Evolutionary conservation across 768 basidiomycete genomes (phyloP).

Genomic region (Suillus subaureus): DNA sequence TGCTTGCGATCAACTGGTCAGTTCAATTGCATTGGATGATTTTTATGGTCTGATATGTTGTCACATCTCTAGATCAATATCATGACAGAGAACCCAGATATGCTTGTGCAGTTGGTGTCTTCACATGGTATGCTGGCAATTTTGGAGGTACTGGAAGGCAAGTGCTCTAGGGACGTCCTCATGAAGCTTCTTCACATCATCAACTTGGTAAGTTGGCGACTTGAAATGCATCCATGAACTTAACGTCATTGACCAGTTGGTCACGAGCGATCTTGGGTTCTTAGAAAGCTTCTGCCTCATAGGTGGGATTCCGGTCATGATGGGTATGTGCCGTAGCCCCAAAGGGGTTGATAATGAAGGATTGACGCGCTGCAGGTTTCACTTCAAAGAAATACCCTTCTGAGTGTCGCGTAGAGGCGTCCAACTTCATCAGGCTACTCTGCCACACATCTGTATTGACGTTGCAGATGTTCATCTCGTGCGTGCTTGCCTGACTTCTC

Average conservation of each 20-base stretch:
- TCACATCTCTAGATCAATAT: conserved; percentile 60
- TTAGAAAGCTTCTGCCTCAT: conserved; percentile 96
- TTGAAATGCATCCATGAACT: neutral
- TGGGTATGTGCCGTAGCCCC: conserved; percentile 53
- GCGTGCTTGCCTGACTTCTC: conserved; percentile 35
- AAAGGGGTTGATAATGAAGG: neutral
- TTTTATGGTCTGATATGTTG: conserved; percentile 7
- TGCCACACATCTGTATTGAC: conserved; percentile 94
- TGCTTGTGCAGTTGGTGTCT: conserved; percentile 85
- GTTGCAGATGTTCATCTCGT: conserved; percentile 99
- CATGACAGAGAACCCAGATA: conserved; percentile 78
- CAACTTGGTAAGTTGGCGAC: conserved; percentile 66
- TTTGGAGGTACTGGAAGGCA: conserved; percentile 88
- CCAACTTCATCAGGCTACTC: conserved; percentile 89
- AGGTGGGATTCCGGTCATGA: conserved; percentile 94
- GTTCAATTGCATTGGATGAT: conserved; percentile 22
- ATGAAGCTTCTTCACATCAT: conserved; percentile 86
- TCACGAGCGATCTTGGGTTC: conserved; percentile 75
- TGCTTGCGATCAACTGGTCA: conserved; percentile 85
- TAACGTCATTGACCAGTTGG: conserved; percentile 43
- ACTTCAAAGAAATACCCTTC: conserved; percentile 93
- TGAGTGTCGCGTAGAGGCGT: conserved; percentile 93
- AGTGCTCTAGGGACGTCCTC: conserved; percentile 82
- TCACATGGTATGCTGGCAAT: conserved; percentile 96
- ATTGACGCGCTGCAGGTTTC: conserved; percentile 56